phyloP scores from a whole-genome alignment of 352 stramenopile genomes.

The Globisporangium cylindrosporum region DNA sequence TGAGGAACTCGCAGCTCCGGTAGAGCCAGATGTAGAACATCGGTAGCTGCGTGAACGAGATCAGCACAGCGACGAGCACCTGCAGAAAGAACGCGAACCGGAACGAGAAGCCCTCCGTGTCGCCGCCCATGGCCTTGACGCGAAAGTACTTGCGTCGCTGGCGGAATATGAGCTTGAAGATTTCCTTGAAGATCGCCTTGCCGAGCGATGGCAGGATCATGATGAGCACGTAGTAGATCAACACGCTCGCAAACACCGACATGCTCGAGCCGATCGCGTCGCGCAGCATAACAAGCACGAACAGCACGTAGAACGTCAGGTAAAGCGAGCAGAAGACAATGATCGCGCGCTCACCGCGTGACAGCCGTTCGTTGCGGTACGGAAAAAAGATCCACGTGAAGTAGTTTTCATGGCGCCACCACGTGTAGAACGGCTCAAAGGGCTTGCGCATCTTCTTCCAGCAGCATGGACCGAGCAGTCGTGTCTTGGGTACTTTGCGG shows the following conservation, averaged over 20 bases:
- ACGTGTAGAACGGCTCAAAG: conserved; percentile 70
- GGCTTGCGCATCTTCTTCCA: conserved; percentile 62
- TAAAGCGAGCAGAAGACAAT: conserved; percentile 72
- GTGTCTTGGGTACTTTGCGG: conserved; percentile 65
- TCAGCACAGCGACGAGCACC: conserved; percentile 46
- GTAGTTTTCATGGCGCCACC: conserved; percentile 77
- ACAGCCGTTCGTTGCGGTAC: conserved; percentile 62
- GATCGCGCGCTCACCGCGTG: conserved; percentile 52
- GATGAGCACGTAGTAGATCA: conserved; percentile 54
- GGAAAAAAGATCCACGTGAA: conserved; percentile 76
- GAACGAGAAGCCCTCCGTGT: conserved; percentile 52
- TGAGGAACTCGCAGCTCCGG: conserved; percentile 58
- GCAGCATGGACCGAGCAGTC: conserved; percentile 56
- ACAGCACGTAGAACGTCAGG: conserved; percentile 75
- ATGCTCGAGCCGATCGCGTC: conserved; percentile 35
- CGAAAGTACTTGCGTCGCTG: conserved; percentile 69
- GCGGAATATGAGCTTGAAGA: conserved; percentile 75
- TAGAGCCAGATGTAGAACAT: conserved; percentile 71
- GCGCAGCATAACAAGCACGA: conserved; percentile 61
- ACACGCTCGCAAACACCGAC: conserved; percentile 34
- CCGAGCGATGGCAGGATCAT: conserved; percentile 49
- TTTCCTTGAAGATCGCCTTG: conserved; percentile 73
- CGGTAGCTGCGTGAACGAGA: conserved; percentile 45
- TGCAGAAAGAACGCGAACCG: conserved; percentile 55
- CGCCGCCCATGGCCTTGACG: conserved; percentile 35